Percentiles rank a stretch among this genome's conserved stretches.
Conservation (phyloP, 352 stramenopile species). For the Pythium rhizo-oryzae region DNA sequence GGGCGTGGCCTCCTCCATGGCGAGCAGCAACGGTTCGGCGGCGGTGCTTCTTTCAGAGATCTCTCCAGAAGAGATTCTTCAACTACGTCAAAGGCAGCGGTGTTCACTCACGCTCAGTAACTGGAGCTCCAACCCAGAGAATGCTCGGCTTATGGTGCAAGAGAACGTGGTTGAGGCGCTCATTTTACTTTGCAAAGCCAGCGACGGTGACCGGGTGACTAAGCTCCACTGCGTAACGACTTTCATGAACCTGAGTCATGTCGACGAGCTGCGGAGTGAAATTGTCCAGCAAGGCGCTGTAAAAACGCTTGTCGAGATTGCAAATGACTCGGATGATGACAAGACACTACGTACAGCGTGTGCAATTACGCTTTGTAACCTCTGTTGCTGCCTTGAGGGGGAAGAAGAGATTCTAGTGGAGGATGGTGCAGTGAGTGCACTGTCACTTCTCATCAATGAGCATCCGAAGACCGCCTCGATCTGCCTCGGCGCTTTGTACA, state of each 20-base stretch:
- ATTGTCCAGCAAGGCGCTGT: slow-evolving; percentile 77
- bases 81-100: slow-evolving; percentile 53
- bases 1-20: not conserved
- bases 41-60: slow-evolving; percentile 20
- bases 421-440: slow-evolving; percentile 76
- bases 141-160: slow-evolving; percentile 84
- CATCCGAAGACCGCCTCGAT: slow-evolving; percentile 64
- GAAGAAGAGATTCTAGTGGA: slow-evolving; percentile 81
- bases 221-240: slow-evolving; percentile 78
- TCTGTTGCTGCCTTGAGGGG: slow-evolving; percentile 75
- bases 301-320: slow-evolving; percentile 76
- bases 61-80: slow-evolving; percentile 31
- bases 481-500: slow-evolving; percentile 83
- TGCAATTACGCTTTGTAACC: slow-evolving; percentile 85
- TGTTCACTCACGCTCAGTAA: slow-evolving; percentile 88
- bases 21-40: not conserved
- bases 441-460: slow-evolving; percentile 84
- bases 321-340: slow-evolving; percentile 59
- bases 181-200: slow-evolving; percentile 59
- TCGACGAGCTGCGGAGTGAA: slow-evolving; percentile 55
- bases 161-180: slow-evolving; percentile 89
- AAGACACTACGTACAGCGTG: slow-evolving; percentile 73
- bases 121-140: slow-evolving; percentile 87
- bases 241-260: slow-evolving; percentile 84
- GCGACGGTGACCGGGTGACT: slow-evolving; percentile 64